Conservation (phyloP, 148 eudicot genomes). For the Rhododendron molle region DNA sequence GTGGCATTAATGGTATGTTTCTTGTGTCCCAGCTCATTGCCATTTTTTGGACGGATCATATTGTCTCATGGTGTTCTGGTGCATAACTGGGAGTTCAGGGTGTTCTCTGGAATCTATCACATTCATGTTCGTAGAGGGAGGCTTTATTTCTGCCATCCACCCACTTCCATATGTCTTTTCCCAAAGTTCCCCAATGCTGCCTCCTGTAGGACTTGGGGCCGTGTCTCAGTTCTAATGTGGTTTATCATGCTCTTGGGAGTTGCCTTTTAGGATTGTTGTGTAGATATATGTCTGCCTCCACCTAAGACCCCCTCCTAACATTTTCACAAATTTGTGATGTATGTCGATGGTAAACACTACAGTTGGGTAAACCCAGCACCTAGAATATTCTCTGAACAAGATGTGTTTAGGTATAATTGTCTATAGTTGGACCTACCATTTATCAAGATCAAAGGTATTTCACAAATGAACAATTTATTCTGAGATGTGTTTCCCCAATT, state of each 20-base stretch:
- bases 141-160: neutral
- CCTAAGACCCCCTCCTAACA: neutral
- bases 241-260: neutral
- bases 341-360: neutral
- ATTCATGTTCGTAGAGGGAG: neutral
- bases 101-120: neutral
- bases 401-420: neutral
- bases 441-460: neutral
- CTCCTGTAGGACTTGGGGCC: neutral
- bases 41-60: neutral
- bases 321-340: neutral
- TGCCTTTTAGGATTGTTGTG: neutral
- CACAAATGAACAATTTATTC: neutral
- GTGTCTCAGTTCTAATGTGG: neutral
- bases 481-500: neutral
- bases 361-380: neutral
- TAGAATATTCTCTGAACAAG: neutral
- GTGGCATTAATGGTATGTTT: constrained; percentile 34
- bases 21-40: constrained; percentile 4
- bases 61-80: neutral
- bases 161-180: neutral
- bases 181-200: neutral
- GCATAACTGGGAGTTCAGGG: neutral
- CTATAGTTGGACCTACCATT: neutral
- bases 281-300: neutral